phyloP scores from a whole-genome alignment of 2,329 filamentous ascomycete genomes.

The Parascedosporium putredinis region DNA sequence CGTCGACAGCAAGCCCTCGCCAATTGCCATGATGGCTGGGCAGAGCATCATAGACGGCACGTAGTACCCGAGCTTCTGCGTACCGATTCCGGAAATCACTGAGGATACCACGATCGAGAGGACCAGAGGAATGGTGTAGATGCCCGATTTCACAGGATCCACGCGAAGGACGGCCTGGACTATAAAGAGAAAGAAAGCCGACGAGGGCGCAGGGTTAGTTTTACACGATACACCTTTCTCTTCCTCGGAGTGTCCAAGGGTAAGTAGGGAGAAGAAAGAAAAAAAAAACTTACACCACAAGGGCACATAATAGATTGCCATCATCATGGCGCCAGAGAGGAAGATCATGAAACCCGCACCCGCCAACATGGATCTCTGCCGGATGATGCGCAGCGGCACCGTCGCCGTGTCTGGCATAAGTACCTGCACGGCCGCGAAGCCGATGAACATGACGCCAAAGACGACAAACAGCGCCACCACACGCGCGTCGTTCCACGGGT shows the following conservation, averaged over 20 bases:
- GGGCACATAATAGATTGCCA: conserved; percentile 43
- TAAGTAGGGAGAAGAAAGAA: conserved; percentile 31
- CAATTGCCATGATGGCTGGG: conserved; percentile 38
- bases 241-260: too few species aligned
- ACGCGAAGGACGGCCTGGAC: conserved; percentile 47
- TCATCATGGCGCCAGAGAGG: conserved; percentile 39
- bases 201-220: background rate
- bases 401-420: conserved; percentile 45
- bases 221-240: too few species aligned
- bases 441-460: conserved; percentile 33
- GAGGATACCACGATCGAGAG: conserved; percentile 43
- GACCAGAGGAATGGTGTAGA: conserved; percentile 47
- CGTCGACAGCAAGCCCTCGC: conserved; percentile 48
- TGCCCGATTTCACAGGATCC: conserved; percentile 41
- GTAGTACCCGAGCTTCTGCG: conserved; percentile 49
- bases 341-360: conserved; percentile 36
- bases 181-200: conserved; percentile 16
- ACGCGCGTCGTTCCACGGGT: conserved; percentile 40
- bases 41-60: conserved; percentile 44
- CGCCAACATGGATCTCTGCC: conserved; percentile 42
- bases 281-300: conserved; percentile 37
- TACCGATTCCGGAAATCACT: conserved; percentile 35
- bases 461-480: conserved; percentile 43
- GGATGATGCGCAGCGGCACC: conserved; percentile 43
- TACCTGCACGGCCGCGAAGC: conserved; percentile 42